Evolutionary conservation across 106 monocot genomes (phyloP), one percentile per base, ranked within the genome.

Genomic region (Iris macrosiphon): DNA sequence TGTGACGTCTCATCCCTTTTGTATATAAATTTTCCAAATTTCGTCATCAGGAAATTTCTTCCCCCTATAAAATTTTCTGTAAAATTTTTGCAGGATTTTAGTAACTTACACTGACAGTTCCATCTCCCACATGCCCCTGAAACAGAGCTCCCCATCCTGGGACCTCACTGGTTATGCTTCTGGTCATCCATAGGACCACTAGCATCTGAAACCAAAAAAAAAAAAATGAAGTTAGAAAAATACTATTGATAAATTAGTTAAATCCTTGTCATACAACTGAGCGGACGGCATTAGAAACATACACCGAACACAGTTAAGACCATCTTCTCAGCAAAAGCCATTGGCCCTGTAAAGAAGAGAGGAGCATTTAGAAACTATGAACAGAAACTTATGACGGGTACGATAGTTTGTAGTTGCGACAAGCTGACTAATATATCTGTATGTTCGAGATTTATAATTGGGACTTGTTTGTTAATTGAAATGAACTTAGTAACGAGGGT

Each of bases 241-340:
- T 1, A 15, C 16, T 23, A 12, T 43, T 34, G 4, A 35, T n/a
- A 29, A 12, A 25, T 33, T 20, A 29, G 10, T 22, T n/a, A 28
- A 51, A 16, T 13, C 6, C 20, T 15, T 37, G 8, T 18, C 5
- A 48, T 28, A 38, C 45, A 21, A 15, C 4, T 27, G 8, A 35
- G 19, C 16, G 37, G 45, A 31, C 9, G 18, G 0, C 1, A 21
- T 14, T 21, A 23, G 26, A 44, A n/a, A 56, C 80, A 70, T 77
- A 98, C 96, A 32, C 75, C 71, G 61, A 98, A 98, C 20, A 87
- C 76, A 17, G 69, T n/a, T 32, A 98, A 59, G 25, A 98, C 63
- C 83, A 83, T 90, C 75, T 90, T 98, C 70, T 98, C 96, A 15
- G 96, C 90, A 70, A 86, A 90, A 49, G 79, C 72, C 90, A 98